Evolutionary conservation across 108 stramenopile species (phyloP), one percentile per base, ranked within the genome.

Genomic region (Tribonema minus): DNA sequence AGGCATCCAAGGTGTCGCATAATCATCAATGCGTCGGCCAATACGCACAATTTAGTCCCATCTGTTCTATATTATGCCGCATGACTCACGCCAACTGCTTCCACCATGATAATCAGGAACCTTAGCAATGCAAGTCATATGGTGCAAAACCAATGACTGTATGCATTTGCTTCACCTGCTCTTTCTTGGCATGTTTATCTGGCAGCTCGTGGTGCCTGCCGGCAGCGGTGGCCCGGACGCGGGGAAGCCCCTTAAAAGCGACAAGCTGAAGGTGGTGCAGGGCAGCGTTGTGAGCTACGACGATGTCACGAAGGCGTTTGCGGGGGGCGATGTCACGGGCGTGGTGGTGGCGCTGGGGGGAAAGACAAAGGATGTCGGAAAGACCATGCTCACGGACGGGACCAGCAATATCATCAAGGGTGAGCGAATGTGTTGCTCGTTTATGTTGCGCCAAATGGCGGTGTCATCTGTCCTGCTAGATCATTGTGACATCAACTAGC

Each of bases 291-390:
- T 64, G n/a, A 75, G 38, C 15, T 67, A 35, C n/a, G 75, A 37
- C 26, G 80, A 82, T 37, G 84, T 85, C 3, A 64, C 68, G 9
- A 78, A 71, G 39, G 83, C 64, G 2, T 84, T 84, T 59, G 83
- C 65, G 26, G 38, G n/a, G 20, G 88, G 81, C 30, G 82, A 82
- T 58, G 88, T 98, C 75, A 92, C 92, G 58, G 93, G 94, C 4
- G 95, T 96, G 33, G 89, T 95, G 58, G 86, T 96, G 25, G 97
- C 94, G 3, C 85, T 98, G 15, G 97, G 97, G 36, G 97, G 97
- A 37, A 96, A 95, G 79, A 98, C 95, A 5, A 88, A 87, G 15
- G 94, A 96, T 65, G 93, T 95, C 15, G 93, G 93, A 7, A 46
- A 39, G n/a, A 82, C 86, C 76, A 98, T 98, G 97, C 88, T 98